Evolutionary conservation across 1,139 yeast species (phyloP).

Genomic region (Nakaseomyces uthaithaninus): DNA sequence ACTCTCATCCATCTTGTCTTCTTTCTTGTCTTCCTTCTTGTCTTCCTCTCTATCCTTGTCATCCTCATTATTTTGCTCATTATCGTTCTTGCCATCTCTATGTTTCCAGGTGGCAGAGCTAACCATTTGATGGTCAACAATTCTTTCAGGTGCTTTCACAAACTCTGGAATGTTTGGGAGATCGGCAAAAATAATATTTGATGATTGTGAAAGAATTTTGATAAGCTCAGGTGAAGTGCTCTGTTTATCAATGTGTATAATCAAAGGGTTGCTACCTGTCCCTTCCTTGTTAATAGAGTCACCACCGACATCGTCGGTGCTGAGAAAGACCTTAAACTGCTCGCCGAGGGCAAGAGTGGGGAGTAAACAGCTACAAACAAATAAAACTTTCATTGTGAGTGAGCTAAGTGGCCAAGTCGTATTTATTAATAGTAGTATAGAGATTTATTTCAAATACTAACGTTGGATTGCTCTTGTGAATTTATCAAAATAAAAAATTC

Average conservation of each 20-base stretch:
- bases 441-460: too few species aligned
- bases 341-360: constrained; percentile 11
- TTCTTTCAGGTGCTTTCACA: constrained; percentile 10
- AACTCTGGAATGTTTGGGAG: constrained; percentile 24
- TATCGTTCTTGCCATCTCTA: constrained; percentile 1
- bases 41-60: constrained; percentile 10
- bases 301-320: constrained; percentile 20
- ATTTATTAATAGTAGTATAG: too few species aligned
- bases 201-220: constrained; percentile 15
- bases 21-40: constrained; percentile 11
- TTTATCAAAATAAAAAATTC: too few species aligned
- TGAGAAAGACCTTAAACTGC: constrained; percentile 13
- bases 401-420: too few species aligned
- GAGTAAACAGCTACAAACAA: constrained; percentile 8
- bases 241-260: constrained; percentile 19
- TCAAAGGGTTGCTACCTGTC: constrained; percentile 12
- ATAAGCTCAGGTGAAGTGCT: constrained; percentile 17
- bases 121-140: neutral
- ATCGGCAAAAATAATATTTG: constrained; percentile 23
- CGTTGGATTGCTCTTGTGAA: too few species aligned
- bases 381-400: constrained; percentile 14
- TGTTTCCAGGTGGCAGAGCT: neutral
- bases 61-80: constrained; percentile 11
- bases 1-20: constrained; percentile 10
- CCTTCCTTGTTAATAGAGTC: constrained; percentile 13